Evolutionary conservation across 2,329 filamentous ascomycete species (phyloP), one percentile per base, ranked within the genome.

Genomic region (Xenoacremonium recifei): DNA sequence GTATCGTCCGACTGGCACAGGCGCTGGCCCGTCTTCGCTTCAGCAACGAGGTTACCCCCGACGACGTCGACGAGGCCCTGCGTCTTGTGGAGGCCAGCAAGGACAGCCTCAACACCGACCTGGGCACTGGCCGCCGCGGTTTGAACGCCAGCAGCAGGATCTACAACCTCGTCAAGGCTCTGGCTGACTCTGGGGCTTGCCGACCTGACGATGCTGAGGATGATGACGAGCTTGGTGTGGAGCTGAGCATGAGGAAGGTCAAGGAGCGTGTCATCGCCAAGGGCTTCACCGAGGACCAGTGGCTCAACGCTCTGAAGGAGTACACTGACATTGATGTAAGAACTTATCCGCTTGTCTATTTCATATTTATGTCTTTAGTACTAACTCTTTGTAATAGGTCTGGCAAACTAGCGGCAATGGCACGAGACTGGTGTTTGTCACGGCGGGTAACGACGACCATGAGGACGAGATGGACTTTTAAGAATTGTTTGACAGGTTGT

Each of bases 251-350:
- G 73, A 80, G 87, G 53, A 87, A 89, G 67, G 89, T 99, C 46
- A 82, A 91, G 64, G 91, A 96, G 67, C 75, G 93, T 52, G 90
- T 99, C 21, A 77, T 97, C 57, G 93, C 91, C 39, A 96, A 96
- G 77, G 93, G 93, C 3, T 99, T 96, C 67, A 99, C 92, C 1
- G 85, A 90, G 51, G 89, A 97, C 66, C 91, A 99, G 67, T 90
- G 96, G 71, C 77, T 87, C 59, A 79, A 80, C 54, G 85, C 91
- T 16, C 76, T 99, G 62, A 85, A 96, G 49, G 92, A 96, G 72
- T 97, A 99, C 68, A 84, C 88, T 3, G 74, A 80, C 52, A 71
- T 95, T 47, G 87, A 96, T 73, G 93, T 97, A 74, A 89, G 91
- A n/a, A n/a, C n/a, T n/a, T n/a, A n/a, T 85, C 51, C 60, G 20